Evolutionary conservation across 108 stramenopile species (phyloP).

Genomic region (Pseudonitzschia delicatissima): DNA sequence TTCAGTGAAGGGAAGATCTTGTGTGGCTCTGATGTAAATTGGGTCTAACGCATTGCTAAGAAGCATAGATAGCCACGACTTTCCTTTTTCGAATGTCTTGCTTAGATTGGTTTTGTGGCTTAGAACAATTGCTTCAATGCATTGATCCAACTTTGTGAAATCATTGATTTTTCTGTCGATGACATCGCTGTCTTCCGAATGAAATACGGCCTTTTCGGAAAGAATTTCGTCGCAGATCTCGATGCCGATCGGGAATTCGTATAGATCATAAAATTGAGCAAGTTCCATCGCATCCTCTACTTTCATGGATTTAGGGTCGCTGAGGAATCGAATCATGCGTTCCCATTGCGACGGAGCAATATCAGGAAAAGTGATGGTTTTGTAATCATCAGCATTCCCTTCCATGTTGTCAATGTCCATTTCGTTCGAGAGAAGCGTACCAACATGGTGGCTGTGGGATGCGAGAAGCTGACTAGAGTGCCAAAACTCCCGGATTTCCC

Average conservation of each 20-base stretch:
- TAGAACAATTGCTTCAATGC: not conserved
- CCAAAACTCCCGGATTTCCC: not conserved
- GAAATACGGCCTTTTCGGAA: too few relatives aligned
- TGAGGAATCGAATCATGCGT: not conserved
- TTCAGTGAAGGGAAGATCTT: too few relatives aligned
- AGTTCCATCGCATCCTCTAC: not conserved
- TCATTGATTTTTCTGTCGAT: not conserved
- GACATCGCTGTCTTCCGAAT: not conserved
- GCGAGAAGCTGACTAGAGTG: not conserved
- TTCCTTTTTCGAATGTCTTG: not conserved
- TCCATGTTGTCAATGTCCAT: not conserved
- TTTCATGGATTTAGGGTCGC: not conserved
- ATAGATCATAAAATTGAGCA: not conserved
- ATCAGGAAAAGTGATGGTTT: not conserved
- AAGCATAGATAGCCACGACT: not conserved
- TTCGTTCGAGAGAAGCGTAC: not conserved
- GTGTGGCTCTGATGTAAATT: too few relatives aligned
- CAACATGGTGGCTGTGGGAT: not conserved
- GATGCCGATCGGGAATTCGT: not conserved
- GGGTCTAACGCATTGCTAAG: not conserved
- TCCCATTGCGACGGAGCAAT: not conserved
- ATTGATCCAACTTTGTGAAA: not conserved
- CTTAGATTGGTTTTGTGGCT: not conserved
- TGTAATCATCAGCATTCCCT: not conserved
- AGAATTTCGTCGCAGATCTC: not conserved